These are phyloP conservation scores for Tricholoma sp. DNA, from an alignment of 768 basidiomycete genomes.

Conservation along the genomic window DNA sequence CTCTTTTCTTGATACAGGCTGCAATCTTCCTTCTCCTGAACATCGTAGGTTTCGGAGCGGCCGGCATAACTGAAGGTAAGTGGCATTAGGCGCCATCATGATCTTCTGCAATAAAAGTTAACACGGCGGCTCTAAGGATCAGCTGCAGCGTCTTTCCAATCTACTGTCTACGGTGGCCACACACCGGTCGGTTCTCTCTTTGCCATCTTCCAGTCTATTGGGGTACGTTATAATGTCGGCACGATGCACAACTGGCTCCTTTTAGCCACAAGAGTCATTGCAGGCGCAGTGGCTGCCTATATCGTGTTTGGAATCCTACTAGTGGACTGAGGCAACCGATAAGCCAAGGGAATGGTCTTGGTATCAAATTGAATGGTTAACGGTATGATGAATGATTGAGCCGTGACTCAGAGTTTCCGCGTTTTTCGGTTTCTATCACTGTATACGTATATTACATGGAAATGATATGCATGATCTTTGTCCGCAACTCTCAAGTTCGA, in stretches of 20 bases:
- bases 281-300: conserved; percentile 14
- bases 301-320: conserved; percentile 13
- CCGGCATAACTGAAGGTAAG: conserved; percentile 19
- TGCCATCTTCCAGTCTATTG: conserved; percentile 20
- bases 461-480: too few relatives aligned
- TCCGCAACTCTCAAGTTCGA: too few relatives aligned
- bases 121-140: conserved; percentile 14
- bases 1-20: conserved; percentile 16
- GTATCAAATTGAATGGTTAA: too few relatives aligned
- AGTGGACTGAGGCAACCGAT: neutral
- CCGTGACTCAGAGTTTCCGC: too few relatives aligned
- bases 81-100: neutral
- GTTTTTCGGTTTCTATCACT: too few relatives aligned
- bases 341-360: too few relatives aligned
- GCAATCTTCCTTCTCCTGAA: conserved; percentile 10
- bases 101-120: neutral
- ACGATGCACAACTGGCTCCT: conserved; percentile 62
- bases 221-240: conserved; percentile 29
- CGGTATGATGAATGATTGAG: too few relatives aligned
- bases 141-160: conserved; percentile 18
- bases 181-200: conserved; percentile 19
- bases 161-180: conserved; percentile 20
- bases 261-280: conserved; percentile 34
- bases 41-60: conserved; percentile 14
- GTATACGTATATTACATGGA: too few relatives aligned